Percentiles rank a stretch among this genome's conserved stretches.
Conservation (phyloP, 75 land plant genomes). For the Sequoia sempervirens region DNA sequence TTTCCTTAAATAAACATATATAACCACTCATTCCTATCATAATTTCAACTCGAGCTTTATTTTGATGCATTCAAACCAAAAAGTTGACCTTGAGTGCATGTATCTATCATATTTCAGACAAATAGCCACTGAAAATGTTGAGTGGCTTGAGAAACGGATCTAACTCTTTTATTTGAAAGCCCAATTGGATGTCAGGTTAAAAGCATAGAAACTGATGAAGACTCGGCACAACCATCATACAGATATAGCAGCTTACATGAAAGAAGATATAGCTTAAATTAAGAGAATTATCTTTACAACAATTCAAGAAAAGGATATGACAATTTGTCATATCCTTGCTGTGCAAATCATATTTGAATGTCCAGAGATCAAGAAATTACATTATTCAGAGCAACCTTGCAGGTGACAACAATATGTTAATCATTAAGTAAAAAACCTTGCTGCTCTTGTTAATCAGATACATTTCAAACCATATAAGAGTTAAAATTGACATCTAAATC, state of each 20-base stretch:
- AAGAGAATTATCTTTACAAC: neutral
- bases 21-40: no score
- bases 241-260: no score
- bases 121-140: neutral
- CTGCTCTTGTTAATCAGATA: neutral
- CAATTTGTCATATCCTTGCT: neutral
- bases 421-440: neutral
- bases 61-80: neutral
- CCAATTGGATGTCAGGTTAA: no score
- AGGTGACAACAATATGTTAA: neutral
- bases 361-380: neutral
- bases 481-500: neutral
- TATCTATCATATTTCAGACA: neutral
- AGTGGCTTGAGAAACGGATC: no score
- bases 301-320: neutral
- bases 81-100: neutral
- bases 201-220: no score
- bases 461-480: neutral
- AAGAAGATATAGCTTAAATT: no score
- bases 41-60: neutral
- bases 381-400: constrained; percentile 5
- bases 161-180: neutral
- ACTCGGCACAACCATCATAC: no score
- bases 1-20: no score
- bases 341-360: neutral